phyloP scores from a whole-genome alignment of 805 yeast species.

The Kodamaea nitidulidarum region DNA sequence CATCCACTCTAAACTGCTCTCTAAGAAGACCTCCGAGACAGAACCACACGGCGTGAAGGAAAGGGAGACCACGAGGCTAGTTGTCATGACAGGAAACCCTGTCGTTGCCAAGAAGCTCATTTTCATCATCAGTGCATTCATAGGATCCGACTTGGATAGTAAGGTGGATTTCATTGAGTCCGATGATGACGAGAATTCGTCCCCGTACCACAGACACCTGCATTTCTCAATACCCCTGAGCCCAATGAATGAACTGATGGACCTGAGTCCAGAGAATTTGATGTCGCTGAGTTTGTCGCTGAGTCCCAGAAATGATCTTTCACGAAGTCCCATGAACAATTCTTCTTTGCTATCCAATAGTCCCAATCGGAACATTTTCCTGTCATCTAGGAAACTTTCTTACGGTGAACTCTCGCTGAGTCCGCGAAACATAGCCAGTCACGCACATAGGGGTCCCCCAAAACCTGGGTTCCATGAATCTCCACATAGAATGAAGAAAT shows the following conservation, averaged over 20 bases:
- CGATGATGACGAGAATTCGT: not conserved
- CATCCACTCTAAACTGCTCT: slow-evolving; percentile 22
- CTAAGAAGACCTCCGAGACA: slow-evolving; percentile 7
- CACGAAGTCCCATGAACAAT: not conserved
- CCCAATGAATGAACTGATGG: not conserved
- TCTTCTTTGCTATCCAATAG: not conserved
- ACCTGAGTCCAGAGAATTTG: not conserved
- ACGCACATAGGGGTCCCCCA: not conserved
- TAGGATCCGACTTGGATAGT: slow-evolving; percentile 14
- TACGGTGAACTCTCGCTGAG: not conserved
- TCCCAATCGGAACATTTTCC: not conserved
- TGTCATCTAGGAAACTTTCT: not conserved
- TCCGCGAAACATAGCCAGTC: not conserved
- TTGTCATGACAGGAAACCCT: slow-evolving; percentile 56
- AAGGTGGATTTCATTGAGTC: not conserved
- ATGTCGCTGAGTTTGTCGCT: not conserved
- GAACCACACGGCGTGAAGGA: not conserved
- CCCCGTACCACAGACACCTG: not conserved
- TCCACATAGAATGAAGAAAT: not conserved
- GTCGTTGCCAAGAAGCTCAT: slow-evolving; percentile 57
- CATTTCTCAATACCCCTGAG: slow-evolving; percentile 1
- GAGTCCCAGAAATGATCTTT: not conserved
- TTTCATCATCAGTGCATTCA: slow-evolving; percentile 48
- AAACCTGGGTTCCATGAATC: slow-evolving; percentile 1
- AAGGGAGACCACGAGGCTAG: slow-evolving; percentile 43